Evolutionary conservation across 2,329 filamentous ascomycete genomes (phyloP), one percentile per base, ranked within the genome.

Genomic region (Myriosclerotinia curreyana): DNA sequence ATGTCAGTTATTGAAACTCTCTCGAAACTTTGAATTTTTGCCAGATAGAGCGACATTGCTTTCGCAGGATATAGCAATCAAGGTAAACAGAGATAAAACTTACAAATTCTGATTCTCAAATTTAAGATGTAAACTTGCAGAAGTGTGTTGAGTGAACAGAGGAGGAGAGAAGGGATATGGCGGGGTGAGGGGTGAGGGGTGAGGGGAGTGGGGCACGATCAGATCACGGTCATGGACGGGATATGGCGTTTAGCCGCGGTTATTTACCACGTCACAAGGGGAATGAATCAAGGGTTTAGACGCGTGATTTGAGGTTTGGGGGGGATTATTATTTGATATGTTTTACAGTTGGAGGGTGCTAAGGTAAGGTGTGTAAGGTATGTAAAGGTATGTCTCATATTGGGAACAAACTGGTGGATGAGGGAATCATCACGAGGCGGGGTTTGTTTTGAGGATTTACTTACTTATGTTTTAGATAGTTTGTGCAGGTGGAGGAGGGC

Each of bases 121-220:
- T 44, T 14, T 44, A 17, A 17, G 7, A 17, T 20, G 40, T 44
- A 1, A 14, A 7, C n/a, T n/a, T n/a, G n/a, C n/a, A n/a, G 9
- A 25, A 25, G 51, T 11, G 51, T 20, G 51, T 54, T 42, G 52
- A 40, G 52, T 40, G 20, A 56, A 56, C n/a, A 40, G 40, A 34
- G 54, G 44, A 55, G 40, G 40, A 56, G 38, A 22, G 17, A 55
- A 11, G 9, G 4, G 50, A 53, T 56, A 44, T 56, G 17, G 53
- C 53, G 53, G 53, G 53, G 53, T 56, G 53, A 56, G 53, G 53
- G 53, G 53, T 44, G 53, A 38, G 42, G 42, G 42, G 53, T 44
- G 40, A 15, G 17, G 40, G 40, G 40, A 15, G 36, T 40, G 52
- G 52, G 52, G 52, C 22, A 55, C 36, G 36, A 22, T 25, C 25